Base-by-base conservation (phyloP, 495 filamentous ascomycete species). In the Glonium stellatum region DNA sequence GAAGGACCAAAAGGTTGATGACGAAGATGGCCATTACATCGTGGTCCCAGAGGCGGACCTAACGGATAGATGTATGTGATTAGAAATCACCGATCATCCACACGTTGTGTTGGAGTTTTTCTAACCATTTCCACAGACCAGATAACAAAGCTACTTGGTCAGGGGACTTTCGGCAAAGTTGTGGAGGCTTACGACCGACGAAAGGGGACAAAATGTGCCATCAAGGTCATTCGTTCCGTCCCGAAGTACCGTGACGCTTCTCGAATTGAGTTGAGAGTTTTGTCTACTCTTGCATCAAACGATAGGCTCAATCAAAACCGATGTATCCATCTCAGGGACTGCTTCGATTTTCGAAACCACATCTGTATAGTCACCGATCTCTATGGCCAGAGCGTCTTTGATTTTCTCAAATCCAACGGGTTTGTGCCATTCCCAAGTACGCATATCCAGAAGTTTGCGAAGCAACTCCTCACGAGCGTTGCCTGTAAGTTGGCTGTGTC, bases 351-450 rank as follows among this genome's bases (percentile, higher is more conserved):
- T 77, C 84, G 92, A 21, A 93, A 93, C 54, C 93, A 98, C 71
- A 98, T 98, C 66, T 98, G 93, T 78, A 98, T 98, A 67, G 93
- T 98, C 65, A 98, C 95, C 71, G 93, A 97, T 71, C 78, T 98
- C 19, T 80, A 97, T 22, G 93, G 93, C 22, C 92, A 96, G 67
- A 97, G 92, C 69, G 93, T 98, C 19, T 98, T 98, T 72, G 93
- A 98, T 76, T 98, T 98, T 68, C 78, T 98, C 47, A 98, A 98
- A 76, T 84, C 84, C 66, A 97, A 97, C 71, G 78, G 79, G 49
- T 98, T 97, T 71, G 89, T 95, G 23, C 93, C 93, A 1, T 98
- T 98, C 71, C 93, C 93, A n/a, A 97, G 93, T 79, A 96, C 90
- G 67, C 92, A 98, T 71, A 98, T 98, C 59, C 93, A 97, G 72